Percentiles rank a stretch among this genome's conserved stretches.
These are phyloP conservation scores for Aspergillus luchuensis DNA, from an alignment of 2,329 filamentous ascomycete genomes.

Conservation along the genomic window DNA sequence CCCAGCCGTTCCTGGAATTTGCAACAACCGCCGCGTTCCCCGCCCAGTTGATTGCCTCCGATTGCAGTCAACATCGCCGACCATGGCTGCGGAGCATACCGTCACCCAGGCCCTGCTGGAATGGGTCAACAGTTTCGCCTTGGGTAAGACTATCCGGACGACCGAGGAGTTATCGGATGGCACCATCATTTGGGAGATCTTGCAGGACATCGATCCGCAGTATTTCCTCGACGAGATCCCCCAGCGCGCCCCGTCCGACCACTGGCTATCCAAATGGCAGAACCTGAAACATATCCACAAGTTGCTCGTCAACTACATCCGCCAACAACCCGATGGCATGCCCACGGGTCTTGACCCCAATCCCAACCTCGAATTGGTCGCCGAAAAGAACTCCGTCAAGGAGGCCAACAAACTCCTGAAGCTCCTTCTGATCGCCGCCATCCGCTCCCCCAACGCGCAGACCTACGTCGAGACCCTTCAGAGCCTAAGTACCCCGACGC, in stretches of 20 bases:
- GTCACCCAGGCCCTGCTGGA: conserved; percentile 50
- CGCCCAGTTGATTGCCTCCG: conserved; percentile 10
- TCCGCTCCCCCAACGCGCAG: conserved; percentile 59
- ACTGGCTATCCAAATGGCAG: conserved; percentile 53
- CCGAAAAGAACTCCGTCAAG: conserved; percentile 45
- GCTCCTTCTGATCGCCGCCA: conserved; percentile 64
- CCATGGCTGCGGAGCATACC: conserved; percentile 49
- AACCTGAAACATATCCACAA: conserved; percentile 53
- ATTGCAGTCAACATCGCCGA: conserved; percentile 21
- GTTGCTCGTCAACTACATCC: conserved; percentile 48
- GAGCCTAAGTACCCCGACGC: conserved; percentile 45
- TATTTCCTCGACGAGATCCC: conserved; percentile 52
- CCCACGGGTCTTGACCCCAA: conserved; percentile 45
- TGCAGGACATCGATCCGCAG: conserved; percentile 52
- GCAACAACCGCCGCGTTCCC: conserved; percentile 1
- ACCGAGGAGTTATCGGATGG: conserved; percentile 49
- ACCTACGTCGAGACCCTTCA: conserved; percentile 56
- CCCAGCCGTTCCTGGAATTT: background rate
- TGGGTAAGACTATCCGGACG: conserved; percentile 45
- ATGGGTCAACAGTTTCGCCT: conserved; percentile 51
- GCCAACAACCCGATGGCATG: conserved; percentile 48
- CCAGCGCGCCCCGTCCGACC: conserved; percentile 45
- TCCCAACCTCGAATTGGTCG: conserved; percentile 51
- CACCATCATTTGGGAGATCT: conserved; percentile 49
- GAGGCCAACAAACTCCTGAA: conserved; percentile 60